Percentiles rank a stretch among this genome's conserved stretches.
These are phyloP conservation scores for Mycena crocata DNA, from an alignment of 768 basidiomycete species.

Conservation along the genomic window DNA sequence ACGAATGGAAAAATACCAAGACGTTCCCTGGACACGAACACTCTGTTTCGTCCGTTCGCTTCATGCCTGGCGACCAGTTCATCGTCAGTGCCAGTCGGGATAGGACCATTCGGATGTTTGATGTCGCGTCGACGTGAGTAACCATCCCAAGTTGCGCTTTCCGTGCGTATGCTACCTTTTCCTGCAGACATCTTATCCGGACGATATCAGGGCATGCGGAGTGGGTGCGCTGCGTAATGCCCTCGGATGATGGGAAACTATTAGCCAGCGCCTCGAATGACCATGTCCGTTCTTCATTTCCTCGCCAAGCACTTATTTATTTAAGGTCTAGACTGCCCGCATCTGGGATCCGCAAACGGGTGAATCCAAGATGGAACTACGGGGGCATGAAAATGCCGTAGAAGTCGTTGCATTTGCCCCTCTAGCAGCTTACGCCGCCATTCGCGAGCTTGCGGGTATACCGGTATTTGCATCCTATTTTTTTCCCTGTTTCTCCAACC, in stretches of 20 bases:
- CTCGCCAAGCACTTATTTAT: neutral
- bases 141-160: slow-evolving; percentile 1
- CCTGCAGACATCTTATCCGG: slow-evolving; percentile 74
- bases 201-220: slow-evolving; percentile 84
- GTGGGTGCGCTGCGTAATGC: slow-evolving; percentile 82
- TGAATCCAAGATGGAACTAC: slow-evolving; percentile 82
- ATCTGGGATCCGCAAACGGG: slow-evolving; percentile 81
- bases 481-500: slow-evolving; percentile 18
- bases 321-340: slow-evolving; percentile 70
- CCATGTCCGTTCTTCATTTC: slow-evolving; percentile 65
- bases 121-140: slow-evolving; percentile 86
- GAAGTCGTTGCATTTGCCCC: slow-evolving; percentile 88
- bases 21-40: slow-evolving; percentile 93
- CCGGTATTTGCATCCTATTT: slow-evolving; percentile 57
- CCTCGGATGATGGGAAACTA: slow-evolving; percentile 78
- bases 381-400: slow-evolving; percentile 90
- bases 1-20: slow-evolving; percentile 91
- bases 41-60: slow-evolving; percentile 86
- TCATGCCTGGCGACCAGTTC: slow-evolving; percentile 85
- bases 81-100: slow-evolving; percentile 92
- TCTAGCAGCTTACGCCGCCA: slow-evolving; percentile 75
- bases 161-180: slow-evolving; percentile 23
- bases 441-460: slow-evolving; percentile 81
- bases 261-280: slow-evolving; percentile 89
- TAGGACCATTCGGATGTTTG: slow-evolving; percentile 86